These are phyloP conservation scores for Cordia subcordata DNA, from an alignment of 257 asterid species.

Conservation along the genomic window DNA sequence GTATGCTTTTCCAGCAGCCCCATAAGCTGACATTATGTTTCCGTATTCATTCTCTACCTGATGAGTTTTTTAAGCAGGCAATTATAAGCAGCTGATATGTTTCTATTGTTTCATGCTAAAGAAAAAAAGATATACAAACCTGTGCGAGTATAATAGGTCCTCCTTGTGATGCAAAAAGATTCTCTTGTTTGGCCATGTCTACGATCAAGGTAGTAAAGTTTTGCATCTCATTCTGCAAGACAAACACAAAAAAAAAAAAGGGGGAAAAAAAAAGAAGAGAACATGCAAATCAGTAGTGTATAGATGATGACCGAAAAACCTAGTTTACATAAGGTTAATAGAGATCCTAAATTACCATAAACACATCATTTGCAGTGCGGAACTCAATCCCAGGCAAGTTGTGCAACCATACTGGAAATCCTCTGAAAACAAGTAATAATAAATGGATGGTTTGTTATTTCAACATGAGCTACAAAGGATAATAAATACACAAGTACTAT, in stretches of 20 bases:
- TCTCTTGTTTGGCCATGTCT: slow-evolving; percentile 59
- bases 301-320: not conserved
- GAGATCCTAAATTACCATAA: slow-evolving; percentile 32
- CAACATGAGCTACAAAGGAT: too few relatives aligned
- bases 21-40: slow-evolving; percentile 40
- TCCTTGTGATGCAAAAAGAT: slow-evolving; percentile 81
- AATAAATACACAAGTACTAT: too few relatives aligned
- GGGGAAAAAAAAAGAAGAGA: too few relatives aligned
- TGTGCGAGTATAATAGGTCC: slow-evolving; percentile 84
- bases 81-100: too few relatives aligned
- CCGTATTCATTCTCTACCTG: slow-evolving; percentile 88
- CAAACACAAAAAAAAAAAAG: not conserved
- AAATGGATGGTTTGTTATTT: too few relatives aligned
- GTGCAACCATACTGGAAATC: slow-evolving; percentile 78
- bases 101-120: too few relatives aligned
- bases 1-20: slow-evolving; percentile 66
- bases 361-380: slow-evolving; percentile 54
- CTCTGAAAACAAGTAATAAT: too few relatives aligned
- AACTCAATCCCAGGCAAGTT: slow-evolving; percentile 49
- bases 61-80: too few relatives aligned
- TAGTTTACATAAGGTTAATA: not conserved
- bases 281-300: too few relatives aligned
- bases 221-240: slow-evolving; percentile 62
- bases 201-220: slow-evolving; percentile 61
- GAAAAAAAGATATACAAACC: slow-evolving; percentile 24